phyloP scores from a whole-genome alignment of 2,329 filamentous ascomycete species.

The Zymoseptoria ardabiliae region DNA sequence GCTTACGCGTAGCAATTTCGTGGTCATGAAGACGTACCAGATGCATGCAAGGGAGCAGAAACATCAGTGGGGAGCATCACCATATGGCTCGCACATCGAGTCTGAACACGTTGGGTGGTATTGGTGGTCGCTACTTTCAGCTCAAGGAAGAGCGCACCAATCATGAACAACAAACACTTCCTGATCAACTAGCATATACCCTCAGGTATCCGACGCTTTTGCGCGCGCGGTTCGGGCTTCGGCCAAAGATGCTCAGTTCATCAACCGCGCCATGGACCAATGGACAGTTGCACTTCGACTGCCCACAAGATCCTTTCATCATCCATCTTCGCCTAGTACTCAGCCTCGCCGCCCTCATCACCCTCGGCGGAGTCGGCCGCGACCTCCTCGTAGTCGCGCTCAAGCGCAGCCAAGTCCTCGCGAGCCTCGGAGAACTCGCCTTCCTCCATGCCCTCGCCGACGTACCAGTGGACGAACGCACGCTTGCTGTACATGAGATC shows the following conservation, averaged over 20 bases:
- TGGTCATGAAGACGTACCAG: too few species aligned
- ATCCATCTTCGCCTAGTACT: constrained; percentile 63
- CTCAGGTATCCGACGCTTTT: constrained; percentile 7
- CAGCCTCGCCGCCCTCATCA: constrained; percentile 76
- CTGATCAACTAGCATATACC: constrained; percentile 6
- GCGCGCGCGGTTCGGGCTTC: constrained; percentile 4
- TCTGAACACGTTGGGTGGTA: constrained; percentile 1
- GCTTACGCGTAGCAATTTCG: too few species aligned
- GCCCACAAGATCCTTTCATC: neutral
- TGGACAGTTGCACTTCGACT: constrained; percentile 1
- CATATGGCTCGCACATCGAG: neutral
- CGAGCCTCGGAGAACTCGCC: constrained; percentile 99
- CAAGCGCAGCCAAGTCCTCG: constrained; percentile 94
- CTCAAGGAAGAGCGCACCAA: constrained; percentile 3
- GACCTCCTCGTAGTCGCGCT: constrained; percentile 98
- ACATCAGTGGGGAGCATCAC: neutral
- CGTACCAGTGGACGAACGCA: constrained; percentile 99
- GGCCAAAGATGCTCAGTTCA: constrained; percentile 7
- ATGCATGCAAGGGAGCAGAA: neutral
- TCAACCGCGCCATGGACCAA: constrained; percentile 5
- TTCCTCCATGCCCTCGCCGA: constrained; percentile 99
- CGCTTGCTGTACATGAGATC: constrained; percentile 99
- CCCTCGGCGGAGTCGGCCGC: constrained; percentile 87
- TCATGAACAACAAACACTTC: constrained; percentile 6
- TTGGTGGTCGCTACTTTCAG: constrained; percentile 7